A percentile compares a stretch with the other conserved stretches of the same genome.
Conservation (phyloP, 768 basidiomycete genomes). For the Panellus pusillus region DNA sequence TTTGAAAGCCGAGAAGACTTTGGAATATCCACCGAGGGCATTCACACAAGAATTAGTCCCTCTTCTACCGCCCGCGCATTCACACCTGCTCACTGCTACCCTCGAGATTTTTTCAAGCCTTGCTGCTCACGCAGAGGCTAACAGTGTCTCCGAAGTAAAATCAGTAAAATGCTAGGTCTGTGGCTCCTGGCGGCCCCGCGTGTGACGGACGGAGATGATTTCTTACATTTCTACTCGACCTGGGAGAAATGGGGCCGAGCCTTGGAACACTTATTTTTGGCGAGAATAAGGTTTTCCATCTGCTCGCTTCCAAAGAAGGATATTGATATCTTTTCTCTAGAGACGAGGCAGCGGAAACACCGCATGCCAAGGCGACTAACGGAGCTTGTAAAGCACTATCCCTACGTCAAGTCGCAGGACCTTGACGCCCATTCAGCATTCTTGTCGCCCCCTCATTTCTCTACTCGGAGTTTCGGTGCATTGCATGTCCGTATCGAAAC, state of each 20-base stretch:
- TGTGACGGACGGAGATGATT: slow-evolving; percentile 53
- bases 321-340: slow-evolving; percentile 33
- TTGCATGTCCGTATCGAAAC: slow-evolving; percentile 68
- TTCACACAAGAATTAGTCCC: slow-evolving; percentile 65
- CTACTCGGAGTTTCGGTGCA: slow-evolving; percentile 63
- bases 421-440: slow-evolving; percentile 39
- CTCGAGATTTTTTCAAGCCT: slow-evolving; percentile 68
- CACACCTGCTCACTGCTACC: slow-evolving; percentile 55
- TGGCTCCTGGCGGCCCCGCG: slow-evolving; percentile 64
- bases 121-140: slow-evolving; percentile 69
- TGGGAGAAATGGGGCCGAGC: slow-evolving; percentile 77
- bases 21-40: slow-evolving; percentile 60
- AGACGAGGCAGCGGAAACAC: slow-evolving; percentile 53
- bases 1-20: slow-evolving; percentile 54
- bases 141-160: slow-evolving; percentile 74
- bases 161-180: slow-evolving; percentile 69
- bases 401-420: slow-evolving; percentile 44
- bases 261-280: slow-evolving; percentile 75
- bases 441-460: slow-evolving; percentile 64
- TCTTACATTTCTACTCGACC: slow-evolving; percentile 63
- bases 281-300: slow-evolving; percentile 59
- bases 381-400: slow-evolving; percentile 71
- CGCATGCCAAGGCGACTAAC: slow-evolving; percentile 69
- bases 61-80: slow-evolving; percentile 56
- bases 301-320: background rate